Evolutionary conservation across 805 yeast genomes (phyloP).

Genomic region (Komagataella phaffii): DNA sequence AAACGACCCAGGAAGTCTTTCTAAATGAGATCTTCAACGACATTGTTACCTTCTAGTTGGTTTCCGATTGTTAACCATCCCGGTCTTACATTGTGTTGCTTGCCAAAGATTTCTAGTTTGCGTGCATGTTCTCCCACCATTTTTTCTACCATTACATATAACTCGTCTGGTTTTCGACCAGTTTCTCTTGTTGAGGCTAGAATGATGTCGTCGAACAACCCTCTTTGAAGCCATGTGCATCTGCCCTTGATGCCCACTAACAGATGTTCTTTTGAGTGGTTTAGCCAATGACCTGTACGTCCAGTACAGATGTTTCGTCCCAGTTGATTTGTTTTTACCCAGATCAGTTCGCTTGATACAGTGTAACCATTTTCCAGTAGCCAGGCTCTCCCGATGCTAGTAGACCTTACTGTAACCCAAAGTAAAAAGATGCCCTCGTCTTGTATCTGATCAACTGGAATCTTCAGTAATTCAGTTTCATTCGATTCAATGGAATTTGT

Average conservation of each 20-base stretch:
- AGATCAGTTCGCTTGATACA: constrained; percentile 66
- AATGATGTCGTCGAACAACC: constrained; percentile 61
- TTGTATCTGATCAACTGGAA: constrained; percentile 60
- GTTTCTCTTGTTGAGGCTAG: constrained; percentile 83
- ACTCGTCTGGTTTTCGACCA: constrained; percentile 83
- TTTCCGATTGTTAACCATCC: constrained; percentile 89
- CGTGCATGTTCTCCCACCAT: constrained; percentile 66
- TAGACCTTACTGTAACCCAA: constrained; percentile 94
- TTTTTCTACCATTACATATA: constrained; percentile 76
- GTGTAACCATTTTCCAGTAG: constrained; percentile 72
- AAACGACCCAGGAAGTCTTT: too few species aligned
- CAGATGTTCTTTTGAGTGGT: constrained; percentile 87
- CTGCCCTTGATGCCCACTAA: constrained; percentile 76
- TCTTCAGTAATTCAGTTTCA: constrained; percentile 55
- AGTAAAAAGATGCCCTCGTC: constrained; percentile 72
- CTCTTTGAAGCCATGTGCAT: constrained; percentile 55
- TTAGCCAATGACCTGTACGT: constrained; percentile 93
- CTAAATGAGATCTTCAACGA: constrained; percentile 26
- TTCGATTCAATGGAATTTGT: constrained; percentile 52
- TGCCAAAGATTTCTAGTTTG: constrained; percentile 81
- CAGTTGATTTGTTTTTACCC: constrained; percentile 87
- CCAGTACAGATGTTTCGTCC: constrained; percentile 89
- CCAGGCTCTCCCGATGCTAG: constrained; percentile 75
- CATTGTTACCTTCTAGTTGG: constrained; percentile 47
- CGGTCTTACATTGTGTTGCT: constrained; percentile 72